Evolutionary conservation across 2,329 filamentous ascomycete genomes (phyloP).

Genomic region (Cercospora beticola): DNA sequence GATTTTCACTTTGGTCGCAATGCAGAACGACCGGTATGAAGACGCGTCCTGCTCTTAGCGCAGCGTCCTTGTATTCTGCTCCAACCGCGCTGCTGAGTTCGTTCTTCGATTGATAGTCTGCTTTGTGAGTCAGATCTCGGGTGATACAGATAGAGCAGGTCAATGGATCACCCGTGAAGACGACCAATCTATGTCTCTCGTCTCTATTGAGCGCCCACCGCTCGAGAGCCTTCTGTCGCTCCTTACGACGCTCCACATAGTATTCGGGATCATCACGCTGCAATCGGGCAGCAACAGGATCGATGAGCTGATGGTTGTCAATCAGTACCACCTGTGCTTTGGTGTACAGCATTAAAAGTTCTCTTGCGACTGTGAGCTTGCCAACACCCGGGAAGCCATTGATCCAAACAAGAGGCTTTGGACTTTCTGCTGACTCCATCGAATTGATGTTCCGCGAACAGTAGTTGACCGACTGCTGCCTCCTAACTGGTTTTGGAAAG

Average conservation of each 20-base stretch:
- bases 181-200: background rate
- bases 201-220: background rate
- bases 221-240: background rate
- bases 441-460: background rate
- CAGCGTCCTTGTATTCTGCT: conserved; percentile 1
- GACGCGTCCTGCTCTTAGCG: background rate
- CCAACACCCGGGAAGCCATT: conserved; percentile 10
- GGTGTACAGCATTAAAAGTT: background rate
- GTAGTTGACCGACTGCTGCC: background rate
- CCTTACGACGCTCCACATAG: background rate
- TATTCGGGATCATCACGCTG: background rate
- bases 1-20: background rate
- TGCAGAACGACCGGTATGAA: conserved; percentile 4
- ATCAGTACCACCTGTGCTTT: background rate
- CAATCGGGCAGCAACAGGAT: conserved; percentile 2
- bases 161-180: background rate
- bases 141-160: too few relatives aligned
- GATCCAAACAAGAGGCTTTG: conserved; percentile 7
- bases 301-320: conserved; percentile 8
- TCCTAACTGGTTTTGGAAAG: background rate
- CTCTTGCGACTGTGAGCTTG: conserved; percentile 1
- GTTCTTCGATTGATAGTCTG: conserved; percentile 4
- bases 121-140: background rate
- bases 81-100: background rate
- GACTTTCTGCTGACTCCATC: background rate